Evolutionary conservation across 192 early-diverging fungal species (phyloP).

Genomic region (Coemansia biformis): DNA sequence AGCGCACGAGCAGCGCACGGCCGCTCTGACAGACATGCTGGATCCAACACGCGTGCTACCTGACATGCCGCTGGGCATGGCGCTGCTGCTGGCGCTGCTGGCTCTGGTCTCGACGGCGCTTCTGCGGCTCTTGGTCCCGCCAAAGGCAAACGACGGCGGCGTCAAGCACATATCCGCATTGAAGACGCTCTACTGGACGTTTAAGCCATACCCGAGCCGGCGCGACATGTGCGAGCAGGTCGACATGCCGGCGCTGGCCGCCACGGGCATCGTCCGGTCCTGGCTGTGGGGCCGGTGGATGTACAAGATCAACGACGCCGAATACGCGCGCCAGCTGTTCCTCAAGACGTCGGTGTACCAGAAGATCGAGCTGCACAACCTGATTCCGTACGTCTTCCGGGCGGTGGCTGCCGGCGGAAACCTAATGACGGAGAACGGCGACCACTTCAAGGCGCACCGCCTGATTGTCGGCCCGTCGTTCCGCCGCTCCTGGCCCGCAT

Average conservation of each 20-base stretch:
- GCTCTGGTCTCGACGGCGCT: background rate
- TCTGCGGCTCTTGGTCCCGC: constrained; percentile 33
- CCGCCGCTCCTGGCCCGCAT: constrained; percentile 42
- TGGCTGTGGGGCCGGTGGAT: constrained; percentile 50
- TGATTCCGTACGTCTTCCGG: constrained; percentile 40
- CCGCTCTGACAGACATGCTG: constrained; percentile 1
- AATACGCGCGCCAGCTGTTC: constrained; percentile 44
- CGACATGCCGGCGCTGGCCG: constrained; percentile 24
- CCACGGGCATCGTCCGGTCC: constrained; percentile 29
- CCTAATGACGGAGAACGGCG: constrained; percentile 47
- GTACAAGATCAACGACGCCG: constrained; percentile 49
- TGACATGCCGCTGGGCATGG: background rate
- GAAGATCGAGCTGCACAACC: constrained; percentile 45
- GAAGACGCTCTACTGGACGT: constrained; percentile 47
- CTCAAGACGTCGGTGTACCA: constrained; percentile 39
- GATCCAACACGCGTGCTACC: background rate
- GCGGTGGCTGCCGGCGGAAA: constrained; percentile 43
- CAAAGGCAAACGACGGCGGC: constrained; percentile 38
- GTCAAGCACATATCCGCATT: constrained; percentile 36
- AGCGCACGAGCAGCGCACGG: too few species aligned
- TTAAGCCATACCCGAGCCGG: constrained; percentile 31
- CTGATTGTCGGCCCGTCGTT: constrained; percentile 42
- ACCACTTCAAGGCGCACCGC: constrained; percentile 41
- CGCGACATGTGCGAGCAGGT: constrained; percentile 34
- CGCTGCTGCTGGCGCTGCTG: constrained; percentile 5